A percentile compares a stretch with the other conserved stretches of the same genome.
These are phyloP conservation scores for Smallanthus sonchifolius DNA, from an alignment of 129 eudicot species.

Conservation along the genomic window DNA sequence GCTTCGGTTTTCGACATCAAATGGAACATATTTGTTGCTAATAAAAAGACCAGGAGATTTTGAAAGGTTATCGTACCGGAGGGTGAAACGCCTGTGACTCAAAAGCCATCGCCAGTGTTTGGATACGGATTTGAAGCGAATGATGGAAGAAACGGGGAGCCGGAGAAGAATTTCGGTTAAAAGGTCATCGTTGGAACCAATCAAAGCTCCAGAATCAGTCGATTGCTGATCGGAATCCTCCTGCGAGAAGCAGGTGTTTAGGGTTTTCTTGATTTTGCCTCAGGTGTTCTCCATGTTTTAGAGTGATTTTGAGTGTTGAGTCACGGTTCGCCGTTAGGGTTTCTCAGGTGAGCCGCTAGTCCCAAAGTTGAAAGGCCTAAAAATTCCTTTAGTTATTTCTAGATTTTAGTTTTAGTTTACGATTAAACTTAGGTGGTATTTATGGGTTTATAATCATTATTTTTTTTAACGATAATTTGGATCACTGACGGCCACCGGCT, in stretches of 20 bases:
- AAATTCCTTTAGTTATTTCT: too few species aligned
- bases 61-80: neutral
- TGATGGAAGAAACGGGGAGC: neutral
- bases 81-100: neutral
- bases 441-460: too few species aligned
- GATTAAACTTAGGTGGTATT: too few species aligned
- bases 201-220: neutral
- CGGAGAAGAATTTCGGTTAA: neutral
- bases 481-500: too few species aligned
- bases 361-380: too few species aligned
- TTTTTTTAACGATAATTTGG: too few species aligned
- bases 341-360: too few species aligned
- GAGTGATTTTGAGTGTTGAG: too few species aligned
- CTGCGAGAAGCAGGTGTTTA: too few species aligned
- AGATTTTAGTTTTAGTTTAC: too few species aligned
- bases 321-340: too few species aligned
- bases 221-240: neutral
- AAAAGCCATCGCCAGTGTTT: conserved; percentile 1
- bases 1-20: neutral
- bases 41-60: neutral
- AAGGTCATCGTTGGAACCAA: neutral
- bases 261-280: neutral
- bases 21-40: neutral
- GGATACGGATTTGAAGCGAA: neutral
- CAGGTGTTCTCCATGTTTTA: neutral